Evolutionary conservation across 2,329 filamentous ascomycete species (phyloP).

Genomic region (Rutstroemia sydowiana): DNA sequence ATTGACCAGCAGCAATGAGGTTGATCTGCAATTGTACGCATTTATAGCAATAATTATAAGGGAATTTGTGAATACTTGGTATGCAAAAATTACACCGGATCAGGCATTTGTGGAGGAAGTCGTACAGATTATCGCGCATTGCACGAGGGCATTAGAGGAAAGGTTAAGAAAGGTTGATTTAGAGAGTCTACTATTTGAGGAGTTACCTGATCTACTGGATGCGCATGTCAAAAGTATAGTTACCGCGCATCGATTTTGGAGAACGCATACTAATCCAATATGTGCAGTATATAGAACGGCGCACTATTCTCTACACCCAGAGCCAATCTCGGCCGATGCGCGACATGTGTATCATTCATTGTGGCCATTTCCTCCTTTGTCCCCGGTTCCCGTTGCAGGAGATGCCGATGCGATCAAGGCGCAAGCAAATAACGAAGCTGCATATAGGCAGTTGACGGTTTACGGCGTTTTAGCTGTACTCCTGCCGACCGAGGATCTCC

Average conservation of each 20-base stretch:
- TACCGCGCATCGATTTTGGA: not conserved
- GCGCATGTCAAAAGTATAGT: conserved; percentile 66
- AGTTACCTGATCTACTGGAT: conserved; percentile 75
- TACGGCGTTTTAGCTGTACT: conserved; percentile 75
- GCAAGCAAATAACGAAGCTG: conserved; percentile 69
- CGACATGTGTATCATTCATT: conserved; percentile 76
- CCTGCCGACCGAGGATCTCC: conserved; percentile 84
- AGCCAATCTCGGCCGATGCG: conserved; percentile 53
- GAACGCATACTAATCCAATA: conserved; percentile 9
- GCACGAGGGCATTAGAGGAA: conserved; percentile 79
- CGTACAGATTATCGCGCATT: conserved; percentile 85
- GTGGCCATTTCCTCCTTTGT: conserved; percentile 72
- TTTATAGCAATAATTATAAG: conserved; percentile 83
- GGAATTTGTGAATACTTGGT: conserved; percentile 91
- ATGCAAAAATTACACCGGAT: conserved; percentile 84
- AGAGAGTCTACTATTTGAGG: conserved; percentile 76
- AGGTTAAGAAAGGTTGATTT: conserved; percentile 75
- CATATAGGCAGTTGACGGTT: conserved; percentile 83
- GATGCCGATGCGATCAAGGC: conserved; percentile 41
- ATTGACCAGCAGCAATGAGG: conserved; percentile 86
- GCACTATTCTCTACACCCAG: conserved; percentile 47
- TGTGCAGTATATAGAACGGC: conserved; percentile 64
- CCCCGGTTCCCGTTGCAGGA: conserved; percentile 58
- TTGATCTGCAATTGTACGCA: conserved; percentile 89
- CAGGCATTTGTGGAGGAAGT: conserved; percentile 82